phyloP scores from a whole-genome alignment of 2,329 filamentous ascomycete genomes.

The Chrysoporthe cubensis region DNA sequence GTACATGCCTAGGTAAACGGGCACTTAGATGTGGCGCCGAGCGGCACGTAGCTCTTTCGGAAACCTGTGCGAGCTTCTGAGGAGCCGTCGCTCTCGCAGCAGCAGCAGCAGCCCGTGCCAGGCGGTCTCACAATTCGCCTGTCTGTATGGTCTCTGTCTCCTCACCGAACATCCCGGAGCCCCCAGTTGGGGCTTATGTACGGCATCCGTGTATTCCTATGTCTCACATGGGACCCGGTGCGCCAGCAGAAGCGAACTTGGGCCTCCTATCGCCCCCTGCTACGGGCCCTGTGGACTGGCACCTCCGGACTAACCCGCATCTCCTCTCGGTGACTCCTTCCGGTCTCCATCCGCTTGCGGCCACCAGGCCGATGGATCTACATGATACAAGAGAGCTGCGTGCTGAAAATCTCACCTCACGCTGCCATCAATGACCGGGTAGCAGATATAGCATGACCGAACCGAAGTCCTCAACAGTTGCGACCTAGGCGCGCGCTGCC shows the following conservation, averaged over 20 bases:
- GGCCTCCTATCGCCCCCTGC: background rate
- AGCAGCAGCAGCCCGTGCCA: background rate
- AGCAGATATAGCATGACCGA: background rate
- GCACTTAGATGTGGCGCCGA: background rate
- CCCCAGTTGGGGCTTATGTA: background rate
- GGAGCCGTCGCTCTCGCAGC: background rate
- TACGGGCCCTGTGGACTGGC: background rate
- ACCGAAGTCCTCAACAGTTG: background rate
- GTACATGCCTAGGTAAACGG: background rate
- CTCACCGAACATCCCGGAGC: background rate
- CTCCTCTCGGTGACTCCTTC: background rate
- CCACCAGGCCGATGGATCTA: background rate
- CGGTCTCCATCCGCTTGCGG: slow-evolving; percentile 1
- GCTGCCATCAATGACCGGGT: background rate
- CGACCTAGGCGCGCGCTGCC: background rate
- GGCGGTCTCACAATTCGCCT: background rate
- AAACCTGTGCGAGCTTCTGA: background rate
- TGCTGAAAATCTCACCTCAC: background rate
- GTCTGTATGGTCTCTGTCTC: background rate
- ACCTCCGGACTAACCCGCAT: slow-evolving; percentile 1
- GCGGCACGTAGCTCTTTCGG: background rate
- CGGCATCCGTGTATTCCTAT: background rate
- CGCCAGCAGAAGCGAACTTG: background rate
- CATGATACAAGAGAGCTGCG: background rate
- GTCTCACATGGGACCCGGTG: background rate